These are phyloP conservation scores for Orychophragmus violaceus DNA, from an alignment of 345 rosid species.

Conservation along the genomic window DNA sequence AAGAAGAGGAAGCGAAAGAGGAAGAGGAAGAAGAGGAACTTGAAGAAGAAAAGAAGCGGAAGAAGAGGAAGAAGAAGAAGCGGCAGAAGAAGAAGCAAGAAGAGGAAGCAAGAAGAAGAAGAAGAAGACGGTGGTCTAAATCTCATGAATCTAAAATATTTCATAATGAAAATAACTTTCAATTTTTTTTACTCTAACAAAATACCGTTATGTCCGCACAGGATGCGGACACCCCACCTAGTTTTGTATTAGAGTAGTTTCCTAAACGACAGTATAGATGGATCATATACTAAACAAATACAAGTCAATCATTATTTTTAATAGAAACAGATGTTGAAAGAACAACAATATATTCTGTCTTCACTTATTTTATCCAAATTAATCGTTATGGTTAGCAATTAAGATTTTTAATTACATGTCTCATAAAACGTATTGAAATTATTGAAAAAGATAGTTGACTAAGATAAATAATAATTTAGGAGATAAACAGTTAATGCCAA, in stretches of 20 bases:
- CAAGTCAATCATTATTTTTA: conserved; percentile 13
- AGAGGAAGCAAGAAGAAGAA: too few relatives aligned
- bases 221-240: too few relatives aligned
- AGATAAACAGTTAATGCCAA: background rate
- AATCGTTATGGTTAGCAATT: conserved; percentile 8
- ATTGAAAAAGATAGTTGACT: background rate
- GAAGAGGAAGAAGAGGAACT: too few relatives aligned
- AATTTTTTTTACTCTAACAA: too few relatives aligned
- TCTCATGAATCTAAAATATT: too few relatives aligned
- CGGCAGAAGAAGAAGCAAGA: too few relatives aligned
- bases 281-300: conserved; percentile 5
- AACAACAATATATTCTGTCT: conserved; percentile 11
- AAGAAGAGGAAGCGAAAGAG: too few relatives aligned
- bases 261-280: conserved; percentile 8
- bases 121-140: too few relatives aligned
- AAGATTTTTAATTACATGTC: background rate
- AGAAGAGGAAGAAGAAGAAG: too few relatives aligned
- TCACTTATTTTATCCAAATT: background rate
- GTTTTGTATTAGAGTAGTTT: background rate
- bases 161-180: too few relatives aligned
- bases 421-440: background rate
- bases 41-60: too few relatives aligned
- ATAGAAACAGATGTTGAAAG: conserved; percentile 4
- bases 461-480: background rate
- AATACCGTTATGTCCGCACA: too few relatives aligned